Base-by-base conservation (phyloP, 2,329 filamentous ascomycete genomes). In the Aspergillus costaricaensis region DNA sequence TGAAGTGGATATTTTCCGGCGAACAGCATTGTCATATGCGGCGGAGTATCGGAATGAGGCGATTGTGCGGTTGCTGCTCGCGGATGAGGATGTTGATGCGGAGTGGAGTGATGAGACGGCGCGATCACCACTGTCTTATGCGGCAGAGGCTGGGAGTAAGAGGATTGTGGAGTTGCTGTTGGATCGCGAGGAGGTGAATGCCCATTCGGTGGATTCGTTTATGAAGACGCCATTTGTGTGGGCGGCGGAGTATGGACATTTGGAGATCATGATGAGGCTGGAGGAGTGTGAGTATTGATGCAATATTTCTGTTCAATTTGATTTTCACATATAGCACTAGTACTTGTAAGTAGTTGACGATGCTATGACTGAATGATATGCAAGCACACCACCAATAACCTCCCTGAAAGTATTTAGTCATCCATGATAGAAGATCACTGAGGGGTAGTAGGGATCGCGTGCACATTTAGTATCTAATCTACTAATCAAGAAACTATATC, bases 391-490 rank as follows among this genome's bases (percentile, higher is more conserved):
- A 44, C 41, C 41, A 44, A 44, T 44, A 21, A 4, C 19, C 41
- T 19, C 12, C 5, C 41, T 21, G 9, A 5, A n/a, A 12, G 14
- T 2, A 44, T 44, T 44, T 44, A 44, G 41, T 44, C 41, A 44
- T 23, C 19, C n/a, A 17, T 19, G 5, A 17, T 23, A 21, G 41
- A 23, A 14, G 3, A 15, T 41, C 32, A 41, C 32, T 25, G 51
- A 53, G 51, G 51, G 51, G 51, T 36, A 23, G 51, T 36, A 23
- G n/a, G n/a, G 21, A 21, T 53, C 51, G 39, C 14, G 51, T 15
- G 19, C n/a, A 2, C 27, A 53, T 19, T 53, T 36, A 53, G 12
- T 39, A 27, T 43, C 25, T 19, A 17, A 39, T 52, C 19, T 23
- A 9, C 2, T 8, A 19, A 27, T 27, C 25, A 27, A 27, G 25